Percentiles rank a stretch among this genome's conserved stretches.
Evolutionary conservation across 139 green algal genomes (phyloP).

Genomic region (Medakamo hakoo): DNA sequence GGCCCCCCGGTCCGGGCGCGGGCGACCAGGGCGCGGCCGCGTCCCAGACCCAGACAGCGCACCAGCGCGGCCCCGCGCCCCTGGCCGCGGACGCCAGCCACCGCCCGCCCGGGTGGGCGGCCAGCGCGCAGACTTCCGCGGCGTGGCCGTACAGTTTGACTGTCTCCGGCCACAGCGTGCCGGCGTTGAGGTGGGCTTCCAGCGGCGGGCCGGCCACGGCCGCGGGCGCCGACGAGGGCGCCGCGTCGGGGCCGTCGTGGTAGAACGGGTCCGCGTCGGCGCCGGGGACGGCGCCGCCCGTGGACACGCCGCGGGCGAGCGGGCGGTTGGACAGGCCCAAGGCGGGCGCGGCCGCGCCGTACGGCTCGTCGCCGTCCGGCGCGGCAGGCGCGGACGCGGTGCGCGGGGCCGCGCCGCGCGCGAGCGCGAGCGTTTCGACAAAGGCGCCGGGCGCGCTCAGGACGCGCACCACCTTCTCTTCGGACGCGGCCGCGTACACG

Average conservation of each 20-base stretch:
- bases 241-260: constrained; percentile 56
- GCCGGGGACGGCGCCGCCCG: constrained; percentile 6
- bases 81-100: constrained; percentile 59
- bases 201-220: constrained; percentile 47
- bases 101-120: constrained; percentile 33
- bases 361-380: constrained; percentile 4
- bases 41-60: constrained; percentile 64
- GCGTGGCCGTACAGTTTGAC: constrained; percentile 96
- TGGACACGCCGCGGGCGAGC: too few species aligned
- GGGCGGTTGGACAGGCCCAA: constrained; percentile 91
- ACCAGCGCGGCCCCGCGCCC: constrained; percentile 27
- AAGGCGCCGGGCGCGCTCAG: constrained; percentile 69
- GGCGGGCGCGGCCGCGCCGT: constrained; percentile 60
- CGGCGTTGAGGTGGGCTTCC: constrained; percentile 84
- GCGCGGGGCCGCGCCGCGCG: constrained; percentile 5
- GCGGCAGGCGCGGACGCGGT: not conserved
- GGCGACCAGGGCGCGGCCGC: constrained; percentile 25
- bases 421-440: constrained; percentile 27
- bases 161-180: constrained; percentile 79
- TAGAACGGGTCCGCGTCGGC: constrained; percentile 38
- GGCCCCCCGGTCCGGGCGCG: too few species aligned
- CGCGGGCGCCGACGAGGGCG: constrained; percentile 38
- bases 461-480: constrained; percentile 93
- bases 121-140: constrained; percentile 66
- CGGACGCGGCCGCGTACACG: constrained; percentile 57